Evolutionary conservation across 208 protist genomes (phyloP), one percentile per base, ranked within the genome.

Genomic region (Jaenimonas drosophilae): DNA sequence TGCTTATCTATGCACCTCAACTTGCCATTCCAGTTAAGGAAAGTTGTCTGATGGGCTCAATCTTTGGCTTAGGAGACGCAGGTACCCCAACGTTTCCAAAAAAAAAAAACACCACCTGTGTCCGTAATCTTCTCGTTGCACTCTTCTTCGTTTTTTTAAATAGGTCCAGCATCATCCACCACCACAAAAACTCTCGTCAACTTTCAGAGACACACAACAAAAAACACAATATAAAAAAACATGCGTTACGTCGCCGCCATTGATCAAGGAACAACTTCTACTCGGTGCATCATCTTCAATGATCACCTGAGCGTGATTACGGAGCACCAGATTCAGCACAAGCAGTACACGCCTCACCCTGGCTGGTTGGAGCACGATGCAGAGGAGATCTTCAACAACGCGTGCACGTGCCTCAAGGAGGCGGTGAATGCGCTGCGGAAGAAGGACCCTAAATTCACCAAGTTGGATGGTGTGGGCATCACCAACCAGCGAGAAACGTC

Each of bases 401-500:
- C 66, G 21, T 65, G 79, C 46, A 36, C 51, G 9, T 97, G 88
- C 49, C 76, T 98, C 12, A 59, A 59, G 3, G 47, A 77, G 12
- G 79, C 72, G 6, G n/a, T 80, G 20, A 50, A 64, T 19, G 58
- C 76, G 41, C 45, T 83, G 17, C 46, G 65, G 11, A 19, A 38
- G 23, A 81, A 63, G 44, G 58, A 70, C 26, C 31, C 64, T 12
- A 49, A 54, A 40, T 89, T 74, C 48, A 52, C 47, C 16, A 64
- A 62, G 24, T 45, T 86, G n/a, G 69, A 72, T 23, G 70, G 57
- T 9, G 71, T 96, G 39, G 97, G 97, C 17, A 94, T 99, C 38
- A 99, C 98, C 21, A 99, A 99, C 68, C 98, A 99, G 67, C 80
- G 98, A 29, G 97, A 99, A 66, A 99, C 97, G 6, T 88, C 91